Base-by-base conservation (phyloP, 202 grass and related monocot genomes). In the Digitaria exilis region DNA sequence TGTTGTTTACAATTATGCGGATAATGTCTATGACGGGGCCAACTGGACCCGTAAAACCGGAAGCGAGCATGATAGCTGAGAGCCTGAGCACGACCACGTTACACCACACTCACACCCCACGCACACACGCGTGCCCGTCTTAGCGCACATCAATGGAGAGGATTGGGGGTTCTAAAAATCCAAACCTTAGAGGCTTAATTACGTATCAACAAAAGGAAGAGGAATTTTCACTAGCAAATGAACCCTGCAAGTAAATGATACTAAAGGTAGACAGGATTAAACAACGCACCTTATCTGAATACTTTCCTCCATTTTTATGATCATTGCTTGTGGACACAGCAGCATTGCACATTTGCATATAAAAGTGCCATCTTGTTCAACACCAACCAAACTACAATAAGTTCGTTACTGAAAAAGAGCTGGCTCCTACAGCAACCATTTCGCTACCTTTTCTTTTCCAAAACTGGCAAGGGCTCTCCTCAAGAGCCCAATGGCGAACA, bases 1-100 rank as follows among this genome's bases (percentile, higher is more conserved):
- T 65, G 55, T 5, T 75, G 30, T 41, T 50, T 43, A 55, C 12
- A 45, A 56, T 3, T n/a, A 56, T 44, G 72, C n/a, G 24, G 81
- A 76, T 58, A 84, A 67, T 84, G 32, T 44, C 45, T 39, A n/a
- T n/a, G 71, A 67, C 31, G 71, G 31, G 81, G 56, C 9, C 25
- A 6, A 8, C 18, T 51, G 48, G 12, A 17, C 81, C 71, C 44
- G 21, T 63, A 22, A 52, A 34, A 3, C 45, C 6, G 14, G 49
- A 61, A 60, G 55, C 25, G 62, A 9, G 17, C 30, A 41, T 52
- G 44, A 73, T 65, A 65, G n/a, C 44, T 62, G 69, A 19, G n/a
- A n/a, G n/a, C n/a, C n/a, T n/a, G n/a, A n/a, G n/a, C n/a, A n/a
- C n/a, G n/a, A n/a, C n/a, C n/a, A n/a, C n/a, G n/a, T n/a, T n/a